These are phyloP conservation scores for Naganishia liquefaciens DNA, from an alignment of 1,284 basidiomycete genomes.

Conservation along the genomic window DNA sequence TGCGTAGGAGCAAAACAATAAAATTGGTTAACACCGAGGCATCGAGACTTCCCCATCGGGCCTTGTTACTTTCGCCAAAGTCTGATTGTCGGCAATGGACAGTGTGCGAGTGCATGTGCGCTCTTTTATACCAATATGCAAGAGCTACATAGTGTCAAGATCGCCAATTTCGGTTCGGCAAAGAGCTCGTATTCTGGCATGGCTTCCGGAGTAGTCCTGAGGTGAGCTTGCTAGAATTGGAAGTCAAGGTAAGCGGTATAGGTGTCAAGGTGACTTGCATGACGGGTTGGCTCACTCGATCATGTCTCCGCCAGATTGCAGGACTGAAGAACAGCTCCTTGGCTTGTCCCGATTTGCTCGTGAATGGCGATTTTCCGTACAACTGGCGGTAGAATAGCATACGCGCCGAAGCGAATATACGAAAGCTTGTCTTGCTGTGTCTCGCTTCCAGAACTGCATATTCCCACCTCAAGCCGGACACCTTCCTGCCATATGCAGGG, in stretches of 20 bases:
- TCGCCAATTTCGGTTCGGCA: conserved; percentile 64
- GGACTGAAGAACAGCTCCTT: conserved; percentile 62
- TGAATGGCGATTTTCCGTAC: conserved; percentile 60
- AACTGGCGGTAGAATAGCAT: conserved; percentile 60
- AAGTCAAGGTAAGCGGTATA: conserved; percentile 57
- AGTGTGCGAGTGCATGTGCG: conserved; percentile 67
- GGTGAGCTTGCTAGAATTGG: conserved; percentile 64
- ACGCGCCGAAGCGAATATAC: background rate
- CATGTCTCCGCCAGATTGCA: conserved; percentile 55
- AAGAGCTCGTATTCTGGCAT: conserved; percentile 54
- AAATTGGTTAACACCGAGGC: too few species aligned
- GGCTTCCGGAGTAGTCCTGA: conserved; percentile 67
- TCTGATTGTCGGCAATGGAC: conserved; percentile 55
- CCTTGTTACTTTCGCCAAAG: conserved; percentile 11
- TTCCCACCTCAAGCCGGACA: conserved; percentile 38
- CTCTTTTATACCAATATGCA: conserved; percentile 67
- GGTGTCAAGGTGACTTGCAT: background rate
- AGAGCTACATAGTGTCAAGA: conserved; percentile 61
- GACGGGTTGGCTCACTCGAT: too few species aligned
- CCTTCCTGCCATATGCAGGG: conserved; percentile 38
- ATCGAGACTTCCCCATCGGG: background rate
- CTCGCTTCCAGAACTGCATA: background rate
- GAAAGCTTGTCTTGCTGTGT: background rate
- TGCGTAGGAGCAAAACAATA: too few species aligned
- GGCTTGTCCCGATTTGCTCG: conserved; percentile 63